Base-by-base conservation (phyloP, 1,284 basidiomycete genomes). In the Cutaneotrichosporon mucoides region DNA sequence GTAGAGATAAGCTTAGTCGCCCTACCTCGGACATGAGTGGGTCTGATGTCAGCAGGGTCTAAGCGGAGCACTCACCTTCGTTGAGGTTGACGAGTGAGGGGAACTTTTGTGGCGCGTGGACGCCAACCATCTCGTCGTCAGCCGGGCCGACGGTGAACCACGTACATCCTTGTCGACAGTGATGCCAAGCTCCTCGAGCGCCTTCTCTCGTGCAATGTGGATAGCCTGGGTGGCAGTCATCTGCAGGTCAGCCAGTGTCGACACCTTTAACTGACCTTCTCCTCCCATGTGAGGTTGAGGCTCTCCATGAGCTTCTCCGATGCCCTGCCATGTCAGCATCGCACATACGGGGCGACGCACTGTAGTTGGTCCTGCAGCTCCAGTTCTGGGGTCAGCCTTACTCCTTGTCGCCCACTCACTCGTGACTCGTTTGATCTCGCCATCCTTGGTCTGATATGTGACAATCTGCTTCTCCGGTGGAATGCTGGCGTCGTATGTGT, bases 91-190 rank as follows among this genome's bases (percentile, higher is more conserved):
- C 93, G 64, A 97, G 81, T 80, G 95, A 92, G 4, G 94, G 93
- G 85, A 92, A 92, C 85, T 88, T 92, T 83, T 97, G 98, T n/a
- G 95, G 95, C n/a, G 95, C 94, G 81, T 97, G 92, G 53, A 99
- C 92, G 15, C 76, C 73, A 13, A 76, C 72, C 54, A 77, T 61
- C 67, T 24, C 24, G 24, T 24, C 24, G 24, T 24, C 24, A 24
- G 24, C 24, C 24, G 24, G 24, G 24, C 24, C 24, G 24, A 24
- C 24, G 24, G 24, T 24, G 24, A 24, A 24, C 24, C 24, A 24
- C 24, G 24, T 24, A 24, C 24, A 24, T 76, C 46, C 84, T 94
- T 97, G 79, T 98, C 94, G 60, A 99, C 92, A 42, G 91, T 90
- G 75, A 99, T 98, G 53, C 95, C 95, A 63, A 99, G 81, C 79